Evolutionary conservation across 2,329 filamentous ascomycete genomes (phyloP).

Genomic region (Curvularia sp.): DNA sequence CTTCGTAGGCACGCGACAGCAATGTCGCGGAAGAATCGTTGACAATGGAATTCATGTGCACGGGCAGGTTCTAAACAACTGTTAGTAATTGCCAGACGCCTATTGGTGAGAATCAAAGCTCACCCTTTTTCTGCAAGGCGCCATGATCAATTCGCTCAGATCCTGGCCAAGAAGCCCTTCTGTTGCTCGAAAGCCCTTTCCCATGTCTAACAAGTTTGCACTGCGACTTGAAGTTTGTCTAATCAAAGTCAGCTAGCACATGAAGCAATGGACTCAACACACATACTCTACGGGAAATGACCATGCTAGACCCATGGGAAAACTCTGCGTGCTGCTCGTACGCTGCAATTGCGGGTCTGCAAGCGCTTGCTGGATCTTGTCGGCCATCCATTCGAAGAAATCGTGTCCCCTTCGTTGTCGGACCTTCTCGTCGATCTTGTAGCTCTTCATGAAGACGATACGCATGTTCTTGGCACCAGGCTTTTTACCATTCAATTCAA

Average conservation of each 20-base stretch:
- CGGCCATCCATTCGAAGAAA: slow-evolving; percentile 74
- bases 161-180: slow-evolving; percentile 66
- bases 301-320: slow-evolving; percentile 70
- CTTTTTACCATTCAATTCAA: slow-evolving; percentile 61
- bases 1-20: slow-evolving; percentile 67
- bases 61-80: slow-evolving; percentile 57
- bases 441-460: slow-evolving; percentile 63
- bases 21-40: slow-evolving; percentile 70
- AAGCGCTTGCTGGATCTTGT: slow-evolving; percentile 64
- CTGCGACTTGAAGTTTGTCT: slow-evolving; percentile 66
- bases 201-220: slow-evolving; percentile 67
- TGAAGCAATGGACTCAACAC: not conserved
- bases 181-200: slow-evolving; percentile 69
- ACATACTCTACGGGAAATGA: slow-evolving; percentile 68
- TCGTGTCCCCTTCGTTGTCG: slow-evolving; percentile 62
- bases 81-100: slow-evolving; percentile 25
- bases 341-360: slow-evolving; percentile 49
- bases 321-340: slow-evolving; percentile 49
- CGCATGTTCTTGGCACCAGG: slow-evolving; percentile 58
- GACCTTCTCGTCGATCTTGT: slow-evolving; percentile 64
- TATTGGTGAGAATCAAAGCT: slow-evolving; percentile 20
- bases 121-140: slow-evolving; percentile 62
- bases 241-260: slow-evolving; percentile 23
- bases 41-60: slow-evolving; percentile 67
- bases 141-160: slow-evolving; percentile 65